phyloP scores from a whole-genome alignment of 75 land plant genomes.

The Cryptomeria japonica region DNA sequence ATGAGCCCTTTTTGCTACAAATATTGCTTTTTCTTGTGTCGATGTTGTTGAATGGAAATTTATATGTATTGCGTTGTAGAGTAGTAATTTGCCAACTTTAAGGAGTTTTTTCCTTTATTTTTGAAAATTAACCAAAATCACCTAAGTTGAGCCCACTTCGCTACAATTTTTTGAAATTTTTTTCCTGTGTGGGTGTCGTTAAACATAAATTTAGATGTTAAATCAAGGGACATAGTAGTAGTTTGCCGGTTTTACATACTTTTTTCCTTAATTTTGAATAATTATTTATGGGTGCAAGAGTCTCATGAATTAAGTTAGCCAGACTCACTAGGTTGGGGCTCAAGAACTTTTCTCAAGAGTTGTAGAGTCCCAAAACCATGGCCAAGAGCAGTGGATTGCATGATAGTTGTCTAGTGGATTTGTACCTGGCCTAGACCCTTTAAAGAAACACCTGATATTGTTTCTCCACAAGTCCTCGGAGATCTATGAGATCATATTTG shows the following conservation, averaged over 20 bases:
- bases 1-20: too few species aligned
- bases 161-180: too few species aligned
- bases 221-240: not conserved
- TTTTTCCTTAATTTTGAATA: not conserved
- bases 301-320: not conserved
- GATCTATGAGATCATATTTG: not conserved
- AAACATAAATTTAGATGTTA: not conserved
- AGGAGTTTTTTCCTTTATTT: too few species aligned
- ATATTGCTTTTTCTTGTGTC: too few species aligned
- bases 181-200: too few species aligned
- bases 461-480: not conserved
- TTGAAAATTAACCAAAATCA: not conserved
- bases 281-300: not conserved
- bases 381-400: not conserved
- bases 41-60: too few species aligned
- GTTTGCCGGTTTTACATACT: not conserved
- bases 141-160: too few species aligned
- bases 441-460: not conserved
- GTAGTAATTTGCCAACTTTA: not conserved
- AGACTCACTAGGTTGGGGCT: not conserved
- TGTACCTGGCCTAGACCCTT: not conserved
- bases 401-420: not conserved
- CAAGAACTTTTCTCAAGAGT: not conserved
- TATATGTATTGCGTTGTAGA: not conserved
- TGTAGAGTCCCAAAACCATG: not conserved